Conservation (phyloP, 2,329 filamentous ascomycete species). For the Cercospora sp. region DNA sequence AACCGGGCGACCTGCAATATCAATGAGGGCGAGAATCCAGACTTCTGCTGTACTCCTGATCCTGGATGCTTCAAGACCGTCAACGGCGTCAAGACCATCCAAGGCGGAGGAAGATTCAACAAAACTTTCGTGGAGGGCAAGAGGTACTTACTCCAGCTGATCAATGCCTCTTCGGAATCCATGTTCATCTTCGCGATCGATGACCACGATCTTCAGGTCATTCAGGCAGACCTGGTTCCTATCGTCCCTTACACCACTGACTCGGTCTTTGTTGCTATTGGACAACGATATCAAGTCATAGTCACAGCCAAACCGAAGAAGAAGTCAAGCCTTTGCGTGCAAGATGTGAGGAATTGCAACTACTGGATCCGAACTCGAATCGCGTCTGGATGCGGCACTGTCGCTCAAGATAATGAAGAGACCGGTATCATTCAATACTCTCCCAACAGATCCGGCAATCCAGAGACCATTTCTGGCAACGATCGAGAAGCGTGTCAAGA, state of each 20-base stretch:
- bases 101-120: slow-evolving; percentile 16
- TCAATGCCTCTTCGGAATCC: slow-evolving; percentile 45
- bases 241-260: slow-evolving; percentile 45
- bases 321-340: not conserved
- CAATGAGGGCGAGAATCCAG: slow-evolving; percentile 8
- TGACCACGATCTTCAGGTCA: slow-evolving; percentile 47
- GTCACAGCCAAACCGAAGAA: slow-evolving; percentile 32
- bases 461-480: slow-evolving; percentile 24
- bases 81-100: slow-evolving; percentile 38
- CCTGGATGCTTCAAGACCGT: slow-evolving; percentile 24
- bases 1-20: slow-evolving; percentile 8
- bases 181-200: slow-evolving; percentile 44
- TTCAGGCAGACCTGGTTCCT: slow-evolving; percentile 48
- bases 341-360: slow-evolving; percentile 21
- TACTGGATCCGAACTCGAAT: slow-evolving; percentile 37
- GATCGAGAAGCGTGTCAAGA: slow-evolving; percentile 32
- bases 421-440: slow-evolving; percentile 34
- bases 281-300: slow-evolving; percentile 40
- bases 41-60: slow-evolving; percentile 25
- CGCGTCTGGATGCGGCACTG: slow-evolving; percentile 33
- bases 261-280: slow-evolving; percentile 40
- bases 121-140: slow-evolving; percentile 38
- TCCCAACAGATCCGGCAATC: slow-evolving; percentile 17
- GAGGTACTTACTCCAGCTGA: slow-evolving; percentile 47
- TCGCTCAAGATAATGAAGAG: slow-evolving; percentile 32